These are phyloP conservation scores for Ceriops tagal DNA, from an alignment of 345 rosid genomes.

Conservation along the genomic window DNA sequence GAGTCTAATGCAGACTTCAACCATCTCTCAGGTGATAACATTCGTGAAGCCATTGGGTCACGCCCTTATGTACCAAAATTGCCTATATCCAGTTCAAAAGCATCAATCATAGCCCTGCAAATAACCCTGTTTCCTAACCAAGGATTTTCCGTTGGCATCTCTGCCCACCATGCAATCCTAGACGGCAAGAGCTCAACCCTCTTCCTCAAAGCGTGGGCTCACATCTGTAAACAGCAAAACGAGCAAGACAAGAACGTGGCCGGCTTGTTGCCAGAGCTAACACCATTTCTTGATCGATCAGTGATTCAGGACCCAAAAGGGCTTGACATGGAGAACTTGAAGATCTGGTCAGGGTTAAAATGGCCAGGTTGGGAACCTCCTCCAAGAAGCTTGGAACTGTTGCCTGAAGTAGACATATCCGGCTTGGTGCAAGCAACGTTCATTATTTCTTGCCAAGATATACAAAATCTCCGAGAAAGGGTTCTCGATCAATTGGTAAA, in stretches of 20 bases:
- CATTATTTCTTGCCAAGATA: slow-evolving; percentile 23
- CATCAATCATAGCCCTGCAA: not conserved
- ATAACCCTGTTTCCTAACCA: slow-evolving; percentile 4
- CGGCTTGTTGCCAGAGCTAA: not conserved
- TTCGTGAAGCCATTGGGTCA: not conserved
- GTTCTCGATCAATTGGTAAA: not conserved
- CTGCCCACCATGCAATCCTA: slow-evolving; percentile 8
- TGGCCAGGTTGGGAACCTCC: not conserved
- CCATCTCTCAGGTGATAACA: not conserved
- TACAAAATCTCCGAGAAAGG: slow-evolving; percentile 29
- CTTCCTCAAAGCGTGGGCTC: slow-evolving; percentile 19
- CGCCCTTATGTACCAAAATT: slow-evolving; percentile 3
- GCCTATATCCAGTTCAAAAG: not conserved
- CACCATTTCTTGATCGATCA: slow-evolving; percentile 1
- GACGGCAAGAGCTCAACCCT: slow-evolving; percentile 13
- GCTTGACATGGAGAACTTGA: slow-evolving; percentile 3
- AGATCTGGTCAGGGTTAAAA: not conserved
- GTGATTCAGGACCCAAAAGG: slow-evolving; percentile 2
- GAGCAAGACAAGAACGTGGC: not conserved
- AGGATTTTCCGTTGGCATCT: slow-evolving; percentile 6
- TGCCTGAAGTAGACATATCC: slow-evolving; percentile 20
- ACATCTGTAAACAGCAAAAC: not conserved
- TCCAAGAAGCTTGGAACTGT: slow-evolving; percentile 25
- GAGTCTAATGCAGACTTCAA: slow-evolving; percentile 8
- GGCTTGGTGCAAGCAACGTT: slow-evolving; percentile 26